phyloP scores from a whole-genome alignment of 768 basidiomycete species.

The Leccinum broughii region DNA sequence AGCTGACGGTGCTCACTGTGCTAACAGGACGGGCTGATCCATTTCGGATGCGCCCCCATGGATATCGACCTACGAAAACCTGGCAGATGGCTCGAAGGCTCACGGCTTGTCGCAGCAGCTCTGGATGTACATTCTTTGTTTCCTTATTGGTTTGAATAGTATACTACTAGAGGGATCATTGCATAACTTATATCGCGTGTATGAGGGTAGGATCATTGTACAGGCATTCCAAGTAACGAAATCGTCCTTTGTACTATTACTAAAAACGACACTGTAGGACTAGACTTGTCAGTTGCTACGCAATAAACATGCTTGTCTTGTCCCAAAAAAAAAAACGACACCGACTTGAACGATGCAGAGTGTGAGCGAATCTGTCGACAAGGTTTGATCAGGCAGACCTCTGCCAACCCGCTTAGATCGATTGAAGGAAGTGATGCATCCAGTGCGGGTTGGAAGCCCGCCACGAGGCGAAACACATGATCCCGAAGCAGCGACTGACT shows the following conservation, averaged over 20 bases:
- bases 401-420: no score
- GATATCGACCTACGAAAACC: not conserved
- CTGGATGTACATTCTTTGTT: not conserved
- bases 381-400: no score
- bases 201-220: not conserved
- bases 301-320: no score
- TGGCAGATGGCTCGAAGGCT: not conserved
- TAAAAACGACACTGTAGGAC: not conserved
- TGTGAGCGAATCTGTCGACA: no score
- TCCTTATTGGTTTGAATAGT: not conserved
- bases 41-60: constrained; percentile 15
- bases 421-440: no score
- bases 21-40: constrained; percentile 11
- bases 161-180: no score
- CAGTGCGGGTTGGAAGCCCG: no score
- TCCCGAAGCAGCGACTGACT: no score
- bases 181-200: not conserved
- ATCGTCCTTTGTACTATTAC: not conserved
- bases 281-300: no score
- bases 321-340: no score
- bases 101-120: not conserved
- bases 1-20: not conserved
- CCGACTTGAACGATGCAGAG: no score
- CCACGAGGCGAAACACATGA: no score
- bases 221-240: not conserved